Evolutionary conservation across 2,329 filamentous ascomycete species (phyloP), one percentile per base, ranked within the genome.

Genomic region (Pseudocercospora vitis): DNA sequence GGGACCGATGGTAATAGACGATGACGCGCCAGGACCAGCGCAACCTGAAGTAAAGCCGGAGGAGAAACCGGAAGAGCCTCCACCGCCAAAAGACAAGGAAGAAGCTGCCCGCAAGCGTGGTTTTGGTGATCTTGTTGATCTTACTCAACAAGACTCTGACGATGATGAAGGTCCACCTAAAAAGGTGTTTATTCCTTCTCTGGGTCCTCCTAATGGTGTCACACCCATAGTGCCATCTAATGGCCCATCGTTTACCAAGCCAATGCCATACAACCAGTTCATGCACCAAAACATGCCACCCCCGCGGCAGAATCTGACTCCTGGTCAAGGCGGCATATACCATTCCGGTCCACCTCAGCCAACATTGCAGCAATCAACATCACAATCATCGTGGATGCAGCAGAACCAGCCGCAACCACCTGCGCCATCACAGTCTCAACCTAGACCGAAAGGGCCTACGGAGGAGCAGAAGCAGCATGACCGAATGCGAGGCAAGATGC

Each of bases 21-120:
- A 55, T 44, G 35, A 52, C 18, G 40, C 29, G 31, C 42, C 54
- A 28, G 45, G 39, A 9, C 45, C 42, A 12, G 50, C 52, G n/a
- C 51, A 49, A 42, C 49, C 55, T 12, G 54, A 64, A 31, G 35
- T 59, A 18, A 65, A 62, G 52, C 50, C 59, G 24, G 59, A 65
- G 37, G 48, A 60, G 16, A 56, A 60, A 33, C 64, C 62, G 1
- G 37, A 54, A 46, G 61, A 63, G 39, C 61, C 64, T 14, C 63
- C 55, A 1, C 59, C 61, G 7, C 64, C 75, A 24, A 70, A 70
- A 4, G 73, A 78, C 57, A 83, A 82, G 60, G 78, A 78, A 63
- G 77, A 80, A 61, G 74, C 74, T 49, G 79, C 81, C n/a, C 71
- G 78, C 21, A 83, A 83, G 63, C 73, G 79, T 18, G 76, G 72